Percentiles rank a stretch among this genome's conserved stretches.
Conservation (phyloP, 164 flowering plant species). For the Stephania japonica region DNA sequence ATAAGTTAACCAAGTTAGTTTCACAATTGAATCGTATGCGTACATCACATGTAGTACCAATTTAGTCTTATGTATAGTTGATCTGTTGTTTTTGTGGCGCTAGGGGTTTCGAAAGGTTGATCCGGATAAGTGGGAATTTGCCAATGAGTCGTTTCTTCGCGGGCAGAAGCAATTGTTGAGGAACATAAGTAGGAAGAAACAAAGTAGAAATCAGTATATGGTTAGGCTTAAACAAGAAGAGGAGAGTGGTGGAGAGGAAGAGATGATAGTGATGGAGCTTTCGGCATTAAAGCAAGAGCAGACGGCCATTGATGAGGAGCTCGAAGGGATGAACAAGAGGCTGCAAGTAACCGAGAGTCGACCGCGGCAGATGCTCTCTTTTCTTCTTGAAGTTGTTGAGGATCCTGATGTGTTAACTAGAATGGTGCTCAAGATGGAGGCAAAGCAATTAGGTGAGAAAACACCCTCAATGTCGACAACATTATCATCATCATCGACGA, state of each 20-base stretch:
- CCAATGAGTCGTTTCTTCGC: slow-evolving; percentile 71
- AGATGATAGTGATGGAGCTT: slow-evolving; percentile 46
- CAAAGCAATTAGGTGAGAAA: slow-evolving; percentile 25
- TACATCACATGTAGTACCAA: background rate
- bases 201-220: background rate
- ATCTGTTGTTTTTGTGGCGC: background rate
- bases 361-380: slow-evolving; percentile 89
- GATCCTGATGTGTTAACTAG: slow-evolving; percentile 63
- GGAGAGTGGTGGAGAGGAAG: slow-evolving; percentile 34
- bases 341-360: slow-evolving; percentile 68
- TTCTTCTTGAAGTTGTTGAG: slow-evolving; percentile 55
- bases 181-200: slow-evolving; percentile 51
- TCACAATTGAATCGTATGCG: background rate
- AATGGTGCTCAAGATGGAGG: slow-evolving; percentile 41
- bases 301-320: slow-evolving; percentile 43
- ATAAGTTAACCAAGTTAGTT: background rate
- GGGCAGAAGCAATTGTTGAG: slow-evolving; percentile 63
- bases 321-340: slow-evolving; percentile 52
- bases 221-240: slow-evolving; percentile 3
- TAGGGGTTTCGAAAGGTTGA: slow-evolving; percentile 86
- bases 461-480: slow-evolving; percentile 3
- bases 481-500: background rate
- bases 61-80: too few relatives aligned
- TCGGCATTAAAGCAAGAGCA: slow-evolving; percentile 60
- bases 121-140: slow-evolving; percentile 87